Evolutionary conservation across 2,329 filamentous ascomycete species (phyloP).

Genomic region (Cercospora brassicicola): DNA sequence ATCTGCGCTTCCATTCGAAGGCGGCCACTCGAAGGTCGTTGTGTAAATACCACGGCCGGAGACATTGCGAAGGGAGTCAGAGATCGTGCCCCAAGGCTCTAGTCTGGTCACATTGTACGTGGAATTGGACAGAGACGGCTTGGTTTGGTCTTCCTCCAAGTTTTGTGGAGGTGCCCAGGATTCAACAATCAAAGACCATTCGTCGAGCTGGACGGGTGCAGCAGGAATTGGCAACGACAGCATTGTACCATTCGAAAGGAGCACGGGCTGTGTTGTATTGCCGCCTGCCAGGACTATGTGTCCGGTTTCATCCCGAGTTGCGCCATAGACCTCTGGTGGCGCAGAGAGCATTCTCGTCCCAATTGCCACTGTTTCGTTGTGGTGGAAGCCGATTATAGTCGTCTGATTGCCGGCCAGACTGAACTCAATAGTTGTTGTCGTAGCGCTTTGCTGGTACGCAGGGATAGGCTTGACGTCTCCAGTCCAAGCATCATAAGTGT

Average conservation of each 20-base stretch:
- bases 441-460: conserved; percentile 37
- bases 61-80: conserved; percentile 32
- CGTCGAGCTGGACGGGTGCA: conserved; percentile 27
- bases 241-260: conserved; percentile 24
- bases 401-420: conserved; percentile 45
- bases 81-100: conserved; percentile 41
- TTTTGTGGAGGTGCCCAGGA: conserved; percentile 44
- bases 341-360: conserved; percentile 1
- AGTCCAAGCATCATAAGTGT: conserved; percentile 47
- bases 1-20: conserved; percentile 12
- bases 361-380: conserved; percentile 13
- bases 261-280: conserved; percentile 6
- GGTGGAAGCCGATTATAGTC: conserved; percentile 43
- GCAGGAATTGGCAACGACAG: conserved; percentile 21
- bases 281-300: conserved; percentile 10
- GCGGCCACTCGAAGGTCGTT: conserved; percentile 36
- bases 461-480: conserved; percentile 40
- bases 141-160: conserved; percentile 26
- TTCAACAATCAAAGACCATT: conserved; percentile 44
- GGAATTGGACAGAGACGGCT: conserved; percentile 32
- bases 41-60: conserved; percentile 42
- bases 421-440: conserved; percentile 39
- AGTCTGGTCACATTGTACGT: conserved; percentile 38
- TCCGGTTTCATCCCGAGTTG: not conserved
- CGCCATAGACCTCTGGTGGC: conserved; percentile 15